phyloP scores from a whole-genome alignment of 257 asterid species.

The Haberlea rhodopensis region DNA sequence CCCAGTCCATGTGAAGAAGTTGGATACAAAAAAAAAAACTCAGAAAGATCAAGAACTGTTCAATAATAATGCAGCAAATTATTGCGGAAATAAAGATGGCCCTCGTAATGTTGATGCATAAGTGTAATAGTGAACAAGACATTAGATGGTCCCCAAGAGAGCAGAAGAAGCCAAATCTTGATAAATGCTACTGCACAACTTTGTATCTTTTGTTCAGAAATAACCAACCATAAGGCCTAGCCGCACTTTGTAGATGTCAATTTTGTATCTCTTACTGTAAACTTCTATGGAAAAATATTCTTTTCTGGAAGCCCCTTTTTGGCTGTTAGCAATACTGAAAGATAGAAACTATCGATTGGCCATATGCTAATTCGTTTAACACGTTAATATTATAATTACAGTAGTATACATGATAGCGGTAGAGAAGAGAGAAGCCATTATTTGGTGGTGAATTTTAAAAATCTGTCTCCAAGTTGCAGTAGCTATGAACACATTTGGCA shows the following conservation, averaged over 20 bases:
- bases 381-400: no score
- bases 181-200: slow-evolving; percentile 26
- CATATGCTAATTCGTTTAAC: no score
- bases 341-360: not conserved
- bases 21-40: not conserved
- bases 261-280: slow-evolving; percentile 32
- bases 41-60: slow-evolving; percentile 22
- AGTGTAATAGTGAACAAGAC: slow-evolving; percentile 19
- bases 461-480: no score
- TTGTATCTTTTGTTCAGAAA: slow-evolving; percentile 33
- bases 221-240: slow-evolving; percentile 25
- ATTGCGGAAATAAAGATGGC: slow-evolving; percentile 17
- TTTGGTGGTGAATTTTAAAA: no score
- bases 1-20: slow-evolving; percentile 2
- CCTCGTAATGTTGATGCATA: slow-evolving; percentile 15
- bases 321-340: slow-evolving; percentile 21
- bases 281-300: no score
- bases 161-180: slow-evolving; percentile 28
- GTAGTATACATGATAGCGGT: no score
- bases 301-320: no score
- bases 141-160: slow-evolving; percentile 39
- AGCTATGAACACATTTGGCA: no score
- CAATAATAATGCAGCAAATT: slow-evolving; percentile 25
- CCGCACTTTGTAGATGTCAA: slow-evolving; percentile 28
- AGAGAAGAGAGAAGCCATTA: no score